phyloP scores from a whole-genome alignment of 2,329 filamentous ascomycete genomes.

The Blastomyces gilchristii region DNA sequence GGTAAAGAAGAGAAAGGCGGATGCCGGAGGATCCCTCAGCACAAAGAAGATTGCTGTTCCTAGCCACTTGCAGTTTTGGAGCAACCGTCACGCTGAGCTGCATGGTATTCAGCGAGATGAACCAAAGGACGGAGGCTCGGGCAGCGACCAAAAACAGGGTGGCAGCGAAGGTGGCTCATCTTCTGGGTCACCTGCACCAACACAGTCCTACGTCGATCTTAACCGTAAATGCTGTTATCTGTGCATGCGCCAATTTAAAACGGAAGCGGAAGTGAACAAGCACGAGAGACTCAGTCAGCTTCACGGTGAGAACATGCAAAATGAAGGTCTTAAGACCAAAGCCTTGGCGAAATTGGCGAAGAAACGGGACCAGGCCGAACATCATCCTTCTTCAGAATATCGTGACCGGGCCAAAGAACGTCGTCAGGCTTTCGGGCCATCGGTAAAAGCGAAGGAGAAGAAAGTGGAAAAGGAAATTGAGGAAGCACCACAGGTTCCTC shows the following conservation, averaged over 20 bases:
- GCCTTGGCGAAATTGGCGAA: constrained; percentile 36
- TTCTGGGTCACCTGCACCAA: constrained; percentile 28
- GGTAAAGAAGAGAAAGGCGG: constrained; percentile 39
- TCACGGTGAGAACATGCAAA: constrained; percentile 46
- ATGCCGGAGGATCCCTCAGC: constrained; percentile 25
- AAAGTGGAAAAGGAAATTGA: constrained; percentile 24
- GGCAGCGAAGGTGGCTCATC: constrained; percentile 19
- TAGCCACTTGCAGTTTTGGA: constrained; percentile 61
- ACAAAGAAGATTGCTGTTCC: constrained; percentile 44
- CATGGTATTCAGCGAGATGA: constrained; percentile 41
- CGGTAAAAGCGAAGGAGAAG: constrained; percentile 25
- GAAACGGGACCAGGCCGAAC: constrained; percentile 25
- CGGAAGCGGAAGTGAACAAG: constrained; percentile 44
- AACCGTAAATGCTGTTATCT: constrained; percentile 50
- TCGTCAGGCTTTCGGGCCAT: constrained; percentile 34
- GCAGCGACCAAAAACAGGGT: constrained; percentile 19
- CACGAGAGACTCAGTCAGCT: constrained; percentile 51
- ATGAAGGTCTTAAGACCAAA: constrained; percentile 37
- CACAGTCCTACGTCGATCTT: constrained; percentile 51
- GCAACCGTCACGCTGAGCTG: constrained; percentile 58
- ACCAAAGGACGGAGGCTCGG: constrained; percentile 16
- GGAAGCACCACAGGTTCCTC: constrained; percentile 22
- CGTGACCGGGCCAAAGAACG: constrained; percentile 40
- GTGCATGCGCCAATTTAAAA: constrained; percentile 51
- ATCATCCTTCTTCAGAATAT: constrained; percentile 30